Evolutionary conservation across 2,329 filamentous ascomycete species (phyloP).

Genomic region (Shiraia bambusicola): DNA sequence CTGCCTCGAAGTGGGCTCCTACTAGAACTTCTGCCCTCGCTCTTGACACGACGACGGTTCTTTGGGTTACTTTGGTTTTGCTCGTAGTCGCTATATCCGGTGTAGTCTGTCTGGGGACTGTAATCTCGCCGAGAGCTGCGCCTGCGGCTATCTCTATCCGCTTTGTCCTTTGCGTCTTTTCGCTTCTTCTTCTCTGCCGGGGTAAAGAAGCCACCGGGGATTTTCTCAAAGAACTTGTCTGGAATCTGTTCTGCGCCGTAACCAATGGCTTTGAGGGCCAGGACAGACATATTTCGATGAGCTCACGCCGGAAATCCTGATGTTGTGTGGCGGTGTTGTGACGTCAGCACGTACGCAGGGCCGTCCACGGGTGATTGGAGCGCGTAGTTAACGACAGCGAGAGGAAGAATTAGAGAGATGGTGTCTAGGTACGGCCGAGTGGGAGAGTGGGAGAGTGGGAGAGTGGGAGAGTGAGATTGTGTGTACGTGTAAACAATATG

Average conservation of each 20-base stretch:
- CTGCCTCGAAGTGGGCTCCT: conserved; percentile 34
- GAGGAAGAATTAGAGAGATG: conserved; percentile 26
- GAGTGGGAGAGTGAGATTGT: conserved; percentile 1
- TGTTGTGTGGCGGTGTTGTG: conserved; percentile 24
- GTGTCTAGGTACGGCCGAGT: conserved; percentile 19
- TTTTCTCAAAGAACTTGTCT: conserved; percentile 41
- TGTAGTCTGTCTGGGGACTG: conserved; percentile 30
- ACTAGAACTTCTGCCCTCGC: conserved; percentile 24
- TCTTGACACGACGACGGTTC: conserved; percentile 30
- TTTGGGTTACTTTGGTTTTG: conserved; percentile 24
- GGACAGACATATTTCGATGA: conserved; percentile 35
- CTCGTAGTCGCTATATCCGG: conserved; percentile 36
- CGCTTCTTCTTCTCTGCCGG: conserved; percentile 31
- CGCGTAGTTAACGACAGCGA: conserved; percentile 13
- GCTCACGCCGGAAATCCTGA: conserved; percentile 26
- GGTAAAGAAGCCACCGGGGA: conserved; percentile 43
- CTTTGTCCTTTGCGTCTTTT: conserved; percentile 20
- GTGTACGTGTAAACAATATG: conserved; percentile 10
- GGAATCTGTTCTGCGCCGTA: conserved; percentile 44
- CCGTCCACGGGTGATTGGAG: conserved; percentile 43
- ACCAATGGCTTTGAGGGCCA: conserved; percentile 43
- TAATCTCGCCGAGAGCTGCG: conserved; percentile 30
- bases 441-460: conserved; percentile 4
- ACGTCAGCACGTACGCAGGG: conserved; percentile 26
- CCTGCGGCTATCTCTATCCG: conserved; percentile 12